Base-by-base conservation (phyloP, 805 yeast genomes). In the Teunomyces tritomae region DNA sequence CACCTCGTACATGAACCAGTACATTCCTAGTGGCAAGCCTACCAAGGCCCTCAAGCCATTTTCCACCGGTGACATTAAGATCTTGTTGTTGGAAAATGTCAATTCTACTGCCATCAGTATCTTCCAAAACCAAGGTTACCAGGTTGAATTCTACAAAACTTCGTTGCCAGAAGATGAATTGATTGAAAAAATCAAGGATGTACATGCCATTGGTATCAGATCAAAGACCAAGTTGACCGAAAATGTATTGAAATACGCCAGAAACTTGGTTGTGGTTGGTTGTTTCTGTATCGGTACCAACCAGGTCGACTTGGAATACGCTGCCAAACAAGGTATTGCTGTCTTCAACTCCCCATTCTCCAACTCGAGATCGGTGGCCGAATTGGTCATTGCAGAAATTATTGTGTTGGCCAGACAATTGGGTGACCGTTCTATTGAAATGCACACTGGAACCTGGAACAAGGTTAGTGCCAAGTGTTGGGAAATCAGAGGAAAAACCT, bases 221-320 rank as follows among this genome's bases (percentile, higher is more conserved):
- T 94, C 98, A 51, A 94, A 94, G 78, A 94, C 99, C 44, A 87
- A 84, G 69, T 77, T 94, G 63, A 88, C 90, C 35, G 85, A 81
- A 57, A 83, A 82, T 45, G 83, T 94, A 27, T 77, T 94, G 59
- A 76, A 81, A 54, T 88, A 87, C 59, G 99, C 99, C 49, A 86
- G 84, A 67, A 89, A 92, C 75, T 78, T 94, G 70, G 87, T 87
- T 26, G 91, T 82, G 28, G 77, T 94, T 70, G 99, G 99, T 49
- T 94, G 99, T 76, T 94, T 94, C 87, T 94, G 99, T 79, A 94
- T 94, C 58, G 99, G 99, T 63, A 94, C 98, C 52, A 94, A 94
- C 76, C 99, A 94, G 75, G 99, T 94, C 47, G 95, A 94, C 68
- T 78, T 91, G 54, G 88, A 87, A 57, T 87, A 66, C 60, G 99